Conservation (phyloP, 2,329 filamentous ascomycete genomes). For the Chlorencoelia australis region DNA sequence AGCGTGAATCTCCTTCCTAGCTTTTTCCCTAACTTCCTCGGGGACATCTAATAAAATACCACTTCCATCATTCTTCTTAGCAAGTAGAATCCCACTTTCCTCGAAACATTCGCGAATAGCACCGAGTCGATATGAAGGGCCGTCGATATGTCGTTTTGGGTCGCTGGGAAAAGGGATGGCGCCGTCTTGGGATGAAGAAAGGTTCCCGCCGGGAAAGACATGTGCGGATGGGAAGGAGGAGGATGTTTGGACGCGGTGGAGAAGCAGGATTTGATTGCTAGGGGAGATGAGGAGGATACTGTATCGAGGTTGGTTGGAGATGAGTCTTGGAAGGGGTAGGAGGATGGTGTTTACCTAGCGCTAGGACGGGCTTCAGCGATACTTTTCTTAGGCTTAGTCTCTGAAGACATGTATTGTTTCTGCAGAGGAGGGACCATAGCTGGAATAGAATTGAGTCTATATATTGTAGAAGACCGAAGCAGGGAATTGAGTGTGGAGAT, state of each 20-base stretch:
- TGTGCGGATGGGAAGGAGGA: slow-evolving; percentile 83
- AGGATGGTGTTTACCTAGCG: slow-evolving; percentile 38
- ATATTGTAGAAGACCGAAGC: background rate
- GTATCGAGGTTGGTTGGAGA: slow-evolving; percentile 3
- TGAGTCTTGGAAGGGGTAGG: background rate
- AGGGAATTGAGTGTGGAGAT: background rate
- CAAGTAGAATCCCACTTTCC: slow-evolving; percentile 78
- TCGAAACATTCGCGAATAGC: slow-evolving; percentile 91
- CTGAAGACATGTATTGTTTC: slow-evolving; percentile 25
- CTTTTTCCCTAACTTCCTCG: slow-evolving; percentile 50
- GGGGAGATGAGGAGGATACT: slow-evolving; percentile 81
- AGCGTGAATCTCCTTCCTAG: slow-evolving; percentile 58
- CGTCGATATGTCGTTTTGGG: slow-evolving; percentile 56
- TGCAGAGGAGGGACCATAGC: slow-evolving; percentile 14
- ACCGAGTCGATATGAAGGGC: slow-evolving; percentile 63
- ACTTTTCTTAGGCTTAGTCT: slow-evolving; percentile 18
- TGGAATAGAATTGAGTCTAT: too few relatives aligned
- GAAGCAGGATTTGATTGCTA: slow-evolving; percentile 74
- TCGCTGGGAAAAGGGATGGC: slow-evolving; percentile 36
- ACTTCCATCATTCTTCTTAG: slow-evolving; percentile 33
- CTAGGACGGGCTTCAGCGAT: slow-evolving; percentile 48
- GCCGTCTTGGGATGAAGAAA: slow-evolving; percentile 71
- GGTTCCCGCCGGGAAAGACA: slow-evolving; percentile 87
- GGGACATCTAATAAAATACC: slow-evolving; percentile 51
- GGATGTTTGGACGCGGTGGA: slow-evolving; percentile 76